Conservation (phyloP, 164 flowering plant genomes). For the Annona squamosa region DNA sequence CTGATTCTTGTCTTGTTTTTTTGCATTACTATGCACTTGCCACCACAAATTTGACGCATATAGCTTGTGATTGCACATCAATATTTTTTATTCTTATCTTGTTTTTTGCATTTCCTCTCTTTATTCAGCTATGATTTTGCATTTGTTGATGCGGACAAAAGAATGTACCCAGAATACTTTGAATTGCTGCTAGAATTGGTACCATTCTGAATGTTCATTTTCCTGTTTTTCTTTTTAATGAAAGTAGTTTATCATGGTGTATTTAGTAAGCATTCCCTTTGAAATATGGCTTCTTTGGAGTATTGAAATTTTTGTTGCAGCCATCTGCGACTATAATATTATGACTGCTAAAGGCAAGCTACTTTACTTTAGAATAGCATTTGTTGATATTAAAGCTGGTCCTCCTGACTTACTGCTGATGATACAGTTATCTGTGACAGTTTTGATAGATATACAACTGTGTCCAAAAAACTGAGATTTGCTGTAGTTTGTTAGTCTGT, state of each 20-base stretch:
- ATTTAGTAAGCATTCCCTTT: neutral
- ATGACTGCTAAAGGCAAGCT: neutral
- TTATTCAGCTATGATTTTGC: conserved; percentile 84
- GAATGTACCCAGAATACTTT: conserved; percentile 69
- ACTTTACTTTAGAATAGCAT: too few species aligned
- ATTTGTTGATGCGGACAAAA: conserved; percentile 92
- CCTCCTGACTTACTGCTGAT: too few species aligned
- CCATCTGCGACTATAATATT: neutral
- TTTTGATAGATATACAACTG: too few species aligned
- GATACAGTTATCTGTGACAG: too few species aligned
- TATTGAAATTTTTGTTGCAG: neutral
- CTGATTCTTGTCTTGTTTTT: too few species aligned
- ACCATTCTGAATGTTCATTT: conserved; percentile 8
- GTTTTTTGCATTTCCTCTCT: conserved; percentile 1
- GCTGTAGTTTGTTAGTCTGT: too few species aligned
- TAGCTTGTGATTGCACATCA: neutral
- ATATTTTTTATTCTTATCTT: neutral
- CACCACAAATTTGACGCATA: neutral
- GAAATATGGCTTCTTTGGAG: neutral
- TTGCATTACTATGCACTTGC: too few species aligned
- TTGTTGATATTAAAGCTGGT: too few species aligned
- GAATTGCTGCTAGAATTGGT: conserved; percentile 82
- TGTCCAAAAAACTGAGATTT: too few species aligned
- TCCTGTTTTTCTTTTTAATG: neutral
- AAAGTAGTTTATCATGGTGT: neutral